phyloP scores from a whole-genome alignment of 495 filamentous ascomycete genomes.

The Geopyxis carbonaria region DNA sequence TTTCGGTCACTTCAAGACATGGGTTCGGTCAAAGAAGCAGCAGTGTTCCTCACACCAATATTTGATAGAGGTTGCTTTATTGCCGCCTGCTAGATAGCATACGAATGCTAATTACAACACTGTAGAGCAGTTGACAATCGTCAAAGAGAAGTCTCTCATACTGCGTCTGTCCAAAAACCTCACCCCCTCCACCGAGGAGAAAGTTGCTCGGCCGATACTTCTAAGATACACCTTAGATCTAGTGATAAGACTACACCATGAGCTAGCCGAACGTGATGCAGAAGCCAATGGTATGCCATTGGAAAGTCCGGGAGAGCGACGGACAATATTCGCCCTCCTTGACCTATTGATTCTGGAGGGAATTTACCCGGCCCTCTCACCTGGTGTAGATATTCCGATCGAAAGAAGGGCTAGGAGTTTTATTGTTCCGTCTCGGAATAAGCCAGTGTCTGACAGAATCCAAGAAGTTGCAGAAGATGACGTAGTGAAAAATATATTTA shows the following conservation, averaged over 20 bases:
- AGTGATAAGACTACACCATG: slow-evolving; percentile 3
- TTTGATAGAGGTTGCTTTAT: slow-evolving; percentile 13
- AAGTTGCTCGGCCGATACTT: slow-evolving; percentile 5
- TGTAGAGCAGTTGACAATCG: slow-evolving; percentile 14
- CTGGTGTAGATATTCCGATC: slow-evolving; percentile 38
- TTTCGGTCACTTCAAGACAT: too few species aligned
- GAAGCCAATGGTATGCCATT: slow-evolving; percentile 5
- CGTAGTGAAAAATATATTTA: too few species aligned
- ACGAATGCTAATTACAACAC: not conserved
- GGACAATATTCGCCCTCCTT: slow-evolving; percentile 34
- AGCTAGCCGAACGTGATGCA: not conserved
- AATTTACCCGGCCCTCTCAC: slow-evolving; percentile 38
- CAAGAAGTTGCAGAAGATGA: not conserved
- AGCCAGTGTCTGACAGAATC: not conserved
- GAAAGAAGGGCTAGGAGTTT: slow-evolving; percentile 35
- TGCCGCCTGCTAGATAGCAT: not conserved
- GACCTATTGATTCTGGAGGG: slow-evolving; percentile 40
- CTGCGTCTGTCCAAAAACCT: slow-evolving; percentile 17
- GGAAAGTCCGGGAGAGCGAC: slow-evolving; percentile 23
- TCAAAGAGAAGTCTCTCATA: slow-evolving; percentile 12
- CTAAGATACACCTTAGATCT: slow-evolving; percentile 12
- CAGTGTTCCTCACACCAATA: slow-evolving; percentile 15
- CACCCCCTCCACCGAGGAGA: slow-evolving; percentile 2
- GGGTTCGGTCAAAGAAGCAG: slow-evolving; percentile 5
- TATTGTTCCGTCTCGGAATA: slow-evolving; percentile 5